Percentiles rank a stretch among this genome's conserved stretches.
Conservation (phyloP, 2,329 filamentous ascomycete genomes). For the Ophiostoma montium region DNA sequence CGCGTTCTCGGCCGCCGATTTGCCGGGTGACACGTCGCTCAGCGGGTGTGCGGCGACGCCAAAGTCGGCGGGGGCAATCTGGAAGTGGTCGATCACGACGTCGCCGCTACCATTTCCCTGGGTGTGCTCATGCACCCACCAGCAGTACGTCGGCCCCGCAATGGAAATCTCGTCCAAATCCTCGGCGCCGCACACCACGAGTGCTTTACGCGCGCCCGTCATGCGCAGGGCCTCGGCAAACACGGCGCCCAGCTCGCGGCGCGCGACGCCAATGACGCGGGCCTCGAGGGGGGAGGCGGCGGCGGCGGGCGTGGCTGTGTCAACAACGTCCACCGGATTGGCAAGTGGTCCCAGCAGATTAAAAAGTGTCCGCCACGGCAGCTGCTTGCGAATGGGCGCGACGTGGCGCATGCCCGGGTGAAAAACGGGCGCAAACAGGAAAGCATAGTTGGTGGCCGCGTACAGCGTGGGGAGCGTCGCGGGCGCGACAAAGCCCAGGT, state of each 20-base stretch:
- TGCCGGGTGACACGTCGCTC: conserved; percentile 65
- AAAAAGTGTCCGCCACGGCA: conserved; percentile 94
- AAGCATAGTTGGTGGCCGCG: conserved; percentile 73
- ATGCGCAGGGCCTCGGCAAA: conserved; percentile 76
- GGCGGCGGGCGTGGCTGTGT: not conserved
- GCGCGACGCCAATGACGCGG: conserved; percentile 82
- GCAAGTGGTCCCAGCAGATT: conserved; percentile 87
- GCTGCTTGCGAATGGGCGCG: conserved; percentile 68
- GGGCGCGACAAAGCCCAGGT: conserved; percentile 60
- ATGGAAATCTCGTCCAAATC: conserved; percentile 93
- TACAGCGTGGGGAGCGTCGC: conserved; percentile 60
- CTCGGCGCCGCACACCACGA: conserved; percentile 82
- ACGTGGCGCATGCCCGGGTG: conserved; percentile 90
- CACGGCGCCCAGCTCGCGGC: conserved; percentile 71
- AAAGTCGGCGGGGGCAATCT: conserved; percentile 71
- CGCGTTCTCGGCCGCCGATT: conserved; percentile 77
- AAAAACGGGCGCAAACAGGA: conserved; percentile 91
- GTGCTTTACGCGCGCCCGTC: conserved; percentile 63
- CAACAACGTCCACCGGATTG: conserved; percentile 65
- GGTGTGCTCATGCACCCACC: conserved; percentile 51
- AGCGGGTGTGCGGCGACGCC: conserved; percentile 65
- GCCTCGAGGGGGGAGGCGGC: conserved; percentile 50
- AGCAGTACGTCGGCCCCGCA: conserved; percentile 77
- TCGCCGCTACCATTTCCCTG: conserved; percentile 7
- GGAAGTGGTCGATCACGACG: conserved; percentile 59